Evolutionary conservation across 306 rosid genomes (phyloP).

Genomic region (Pueraria montana): DNA sequence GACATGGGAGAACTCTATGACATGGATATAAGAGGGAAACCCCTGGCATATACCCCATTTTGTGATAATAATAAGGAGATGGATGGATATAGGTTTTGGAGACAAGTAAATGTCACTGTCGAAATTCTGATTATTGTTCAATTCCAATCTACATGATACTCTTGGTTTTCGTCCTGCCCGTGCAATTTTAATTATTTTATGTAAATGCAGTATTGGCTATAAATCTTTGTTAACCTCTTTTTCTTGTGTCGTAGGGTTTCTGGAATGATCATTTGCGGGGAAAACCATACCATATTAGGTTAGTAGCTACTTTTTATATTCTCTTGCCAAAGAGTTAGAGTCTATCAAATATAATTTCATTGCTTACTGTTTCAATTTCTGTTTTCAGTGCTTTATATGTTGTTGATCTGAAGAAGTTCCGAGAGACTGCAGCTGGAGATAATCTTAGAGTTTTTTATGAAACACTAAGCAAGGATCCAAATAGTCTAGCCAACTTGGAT

Average conservation of each 20-base stretch:
- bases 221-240: neutral
- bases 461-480: conserved; percentile 1
- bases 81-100: conserved; percentile 6
- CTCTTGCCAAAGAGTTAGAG: neutral
- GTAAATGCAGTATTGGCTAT: neutral
- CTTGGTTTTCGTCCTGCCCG: neutral
- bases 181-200: neutral
- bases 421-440: conserved; percentile 16
- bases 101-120: conserved; percentile 18
- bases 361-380: neutral
- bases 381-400: conserved; percentile 2
- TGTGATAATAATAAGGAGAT: neutral
- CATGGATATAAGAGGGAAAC: conserved; percentile 4
- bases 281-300: neutral
- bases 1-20: conserved; percentile 20
- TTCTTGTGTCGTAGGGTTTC: neutral
- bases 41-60: neutral
- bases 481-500: conserved; percentile 10
- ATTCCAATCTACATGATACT: neutral
- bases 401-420: neutral
- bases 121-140: neutral
- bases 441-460: neutral
- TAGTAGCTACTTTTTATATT: neutral
- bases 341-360: neutral
- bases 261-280: neutral